Conservation (phyloP, 176 grass and related monocot species). For the Phyllostachys edulis region DNA sequence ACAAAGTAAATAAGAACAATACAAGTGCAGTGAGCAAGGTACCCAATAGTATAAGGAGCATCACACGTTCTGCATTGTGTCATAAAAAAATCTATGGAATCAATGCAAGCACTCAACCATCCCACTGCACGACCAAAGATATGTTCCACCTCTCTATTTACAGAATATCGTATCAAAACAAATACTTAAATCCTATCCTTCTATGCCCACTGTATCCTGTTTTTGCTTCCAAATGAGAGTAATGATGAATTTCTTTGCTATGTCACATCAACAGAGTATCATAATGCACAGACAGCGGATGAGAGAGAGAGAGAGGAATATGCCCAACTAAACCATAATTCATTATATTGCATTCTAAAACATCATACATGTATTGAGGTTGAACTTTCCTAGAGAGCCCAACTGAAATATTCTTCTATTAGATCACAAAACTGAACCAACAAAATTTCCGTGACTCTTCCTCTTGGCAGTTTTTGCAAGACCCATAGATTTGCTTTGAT, state of each 20-base stretch:
- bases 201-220: not conserved
- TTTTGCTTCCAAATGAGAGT: not conserved
- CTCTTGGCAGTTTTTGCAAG: constrained; percentile 43
- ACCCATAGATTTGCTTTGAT: constrained; percentile 29
- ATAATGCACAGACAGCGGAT: not conserved
- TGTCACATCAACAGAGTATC: constrained; percentile 5
- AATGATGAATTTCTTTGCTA: not conserved
- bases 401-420: constrained; percentile 52
- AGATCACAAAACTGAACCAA: constrained; percentile 63
- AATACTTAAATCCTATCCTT: not conserved
- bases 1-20: not conserved
- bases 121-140: not conserved
- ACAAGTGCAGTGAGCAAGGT: not conserved
- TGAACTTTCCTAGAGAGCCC: constrained; percentile 42
- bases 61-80: not conserved
- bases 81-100: not conserved
- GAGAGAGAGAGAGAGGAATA: not conserved
- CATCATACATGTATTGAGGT: constrained; percentile 60
- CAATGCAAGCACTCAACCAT: not conserved
- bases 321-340: constrained; percentile 43
- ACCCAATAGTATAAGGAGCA: not conserved
- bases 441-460: constrained; percentile 57
- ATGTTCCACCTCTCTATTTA: not conserved
- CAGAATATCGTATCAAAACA: not conserved
- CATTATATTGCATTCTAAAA: constrained; percentile 61